phyloP scores from a whole-genome alignment of 352 stramenopile genomes.

The Peronospora tabacina region DNA sequence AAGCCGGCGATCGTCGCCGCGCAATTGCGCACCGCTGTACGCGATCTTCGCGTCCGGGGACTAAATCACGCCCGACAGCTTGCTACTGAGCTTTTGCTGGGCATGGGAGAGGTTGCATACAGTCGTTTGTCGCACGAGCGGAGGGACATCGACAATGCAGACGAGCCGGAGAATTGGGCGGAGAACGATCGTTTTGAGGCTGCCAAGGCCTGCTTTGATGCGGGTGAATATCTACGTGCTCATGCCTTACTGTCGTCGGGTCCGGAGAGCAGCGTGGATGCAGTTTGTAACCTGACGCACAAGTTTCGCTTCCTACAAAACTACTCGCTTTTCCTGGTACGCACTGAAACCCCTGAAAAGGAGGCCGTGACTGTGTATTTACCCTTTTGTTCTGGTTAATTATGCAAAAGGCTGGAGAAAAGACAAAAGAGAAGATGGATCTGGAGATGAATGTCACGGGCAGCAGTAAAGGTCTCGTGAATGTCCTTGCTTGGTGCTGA shows the following conservation, averaged over 20 bases:
- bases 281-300: slow-evolving; percentile 12
- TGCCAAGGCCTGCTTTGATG: slow-evolving; percentile 58
- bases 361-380: background rate
- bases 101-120: slow-evolving; percentile 39
- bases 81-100: slow-evolving; percentile 65
- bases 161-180: slow-evolving; percentile 15
- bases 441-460: slow-evolving; percentile 61
- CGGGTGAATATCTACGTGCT: slow-evolving; percentile 66
- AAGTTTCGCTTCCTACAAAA: slow-evolving; percentile 62
- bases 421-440: slow-evolving; percentile 71
- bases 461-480: slow-evolving; percentile 26
- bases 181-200: slow-evolving; percentile 51
- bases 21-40: slow-evolving; percentile 45
- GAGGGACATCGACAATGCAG: slow-evolving; percentile 3
- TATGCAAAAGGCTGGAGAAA: slow-evolving; percentile 51
- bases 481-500: background rate
- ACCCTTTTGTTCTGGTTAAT: background rate
- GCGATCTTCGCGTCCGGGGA: slow-evolving; percentile 43
- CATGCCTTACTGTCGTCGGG: slow-evolving; percentile 41
- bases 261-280: background rate
- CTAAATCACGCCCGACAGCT: slow-evolving; percentile 67
- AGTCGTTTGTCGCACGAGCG: background rate
- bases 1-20: slow-evolving; percentile 23
- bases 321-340: slow-evolving; percentile 74
- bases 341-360: background rate